Conservation (phyloP, 257 asterid genomes). For the Solanum chilense region DNA sequence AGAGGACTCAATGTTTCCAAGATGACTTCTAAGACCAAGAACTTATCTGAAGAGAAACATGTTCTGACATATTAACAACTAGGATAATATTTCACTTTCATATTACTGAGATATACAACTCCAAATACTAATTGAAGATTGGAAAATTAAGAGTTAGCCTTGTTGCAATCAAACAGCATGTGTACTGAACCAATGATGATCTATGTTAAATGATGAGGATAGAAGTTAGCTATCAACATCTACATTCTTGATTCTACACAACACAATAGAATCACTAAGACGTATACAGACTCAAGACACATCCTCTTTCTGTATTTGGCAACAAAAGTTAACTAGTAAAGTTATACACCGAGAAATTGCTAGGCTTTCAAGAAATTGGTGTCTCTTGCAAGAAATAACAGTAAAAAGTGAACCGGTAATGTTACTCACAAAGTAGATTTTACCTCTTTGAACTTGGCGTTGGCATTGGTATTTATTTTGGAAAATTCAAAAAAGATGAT, state of each 20-base stretch:
- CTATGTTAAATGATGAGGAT: neutral
- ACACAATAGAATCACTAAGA: neutral
- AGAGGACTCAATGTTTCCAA: neutral
- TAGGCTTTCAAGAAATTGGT: neutral
- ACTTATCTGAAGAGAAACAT: neutral
- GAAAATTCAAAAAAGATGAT: slow-evolving; percentile 24
- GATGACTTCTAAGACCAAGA: neutral
- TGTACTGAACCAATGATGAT: neutral
- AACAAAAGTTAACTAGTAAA: neutral
- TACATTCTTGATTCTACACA: neutral
- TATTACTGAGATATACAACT: neutral
- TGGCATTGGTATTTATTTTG: slow-evolving; percentile 11
- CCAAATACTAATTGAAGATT: neutral
- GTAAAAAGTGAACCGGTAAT: neutral
- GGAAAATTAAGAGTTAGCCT: neutral
- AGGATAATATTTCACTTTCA: neutral
- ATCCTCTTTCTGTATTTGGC: neutral
- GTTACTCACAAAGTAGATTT: neutral
- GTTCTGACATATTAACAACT: neutral
- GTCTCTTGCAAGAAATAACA: neutral
- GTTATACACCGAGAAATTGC: neutral
- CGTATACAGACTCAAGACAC: neutral
- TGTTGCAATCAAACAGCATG: neutral
- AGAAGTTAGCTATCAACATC: neutral
- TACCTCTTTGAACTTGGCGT: slow-evolving; percentile 28